Conservation (phyloP, 202 grass and related monocot genomes). For the Brachypodium distachyon region DNA sequence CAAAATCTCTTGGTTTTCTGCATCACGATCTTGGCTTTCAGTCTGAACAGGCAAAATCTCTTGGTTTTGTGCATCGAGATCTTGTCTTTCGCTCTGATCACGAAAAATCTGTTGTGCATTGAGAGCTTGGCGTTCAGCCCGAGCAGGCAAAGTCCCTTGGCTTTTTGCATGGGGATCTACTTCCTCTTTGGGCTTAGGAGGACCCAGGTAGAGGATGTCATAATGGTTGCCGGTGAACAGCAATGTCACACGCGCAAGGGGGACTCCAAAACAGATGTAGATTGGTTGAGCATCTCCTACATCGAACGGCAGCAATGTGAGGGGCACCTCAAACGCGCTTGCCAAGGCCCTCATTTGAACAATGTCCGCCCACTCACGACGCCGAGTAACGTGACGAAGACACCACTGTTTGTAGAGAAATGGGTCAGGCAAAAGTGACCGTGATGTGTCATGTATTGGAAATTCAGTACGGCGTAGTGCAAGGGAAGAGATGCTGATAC, state of each 20-base stretch:
- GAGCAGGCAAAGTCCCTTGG: too few species aligned
- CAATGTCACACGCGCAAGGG: constrained; percentile 8
- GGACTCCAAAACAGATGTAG: background rate
- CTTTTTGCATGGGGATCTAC: too few species aligned
- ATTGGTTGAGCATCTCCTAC: background rate
- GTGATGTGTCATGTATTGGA: background rate
- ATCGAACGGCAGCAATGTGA: background rate
- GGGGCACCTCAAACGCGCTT: background rate
- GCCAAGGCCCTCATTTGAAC: constrained; percentile 4
- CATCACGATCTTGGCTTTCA: too few species aligned
- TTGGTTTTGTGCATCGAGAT: too few species aligned
- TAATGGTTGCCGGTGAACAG: background rate
- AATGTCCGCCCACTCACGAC: background rate
- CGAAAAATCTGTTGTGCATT: too few species aligned
- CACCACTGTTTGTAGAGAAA: constrained; percentile 27
- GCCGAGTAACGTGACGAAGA: background rate
- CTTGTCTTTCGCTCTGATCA: too few species aligned
- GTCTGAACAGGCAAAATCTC: too few species aligned
- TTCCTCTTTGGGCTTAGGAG: too few species aligned
- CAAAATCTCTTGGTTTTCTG: too few species aligned
- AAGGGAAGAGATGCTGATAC: background rate
- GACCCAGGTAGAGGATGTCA: constrained; percentile 30
- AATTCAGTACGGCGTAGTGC: background rate
- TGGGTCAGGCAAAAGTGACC: background rate
- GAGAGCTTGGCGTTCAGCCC: too few species aligned